Evolutionary conservation across 352 stramenopile species (phyloP).

Genomic region (Phytophthora megakarya): DNA sequence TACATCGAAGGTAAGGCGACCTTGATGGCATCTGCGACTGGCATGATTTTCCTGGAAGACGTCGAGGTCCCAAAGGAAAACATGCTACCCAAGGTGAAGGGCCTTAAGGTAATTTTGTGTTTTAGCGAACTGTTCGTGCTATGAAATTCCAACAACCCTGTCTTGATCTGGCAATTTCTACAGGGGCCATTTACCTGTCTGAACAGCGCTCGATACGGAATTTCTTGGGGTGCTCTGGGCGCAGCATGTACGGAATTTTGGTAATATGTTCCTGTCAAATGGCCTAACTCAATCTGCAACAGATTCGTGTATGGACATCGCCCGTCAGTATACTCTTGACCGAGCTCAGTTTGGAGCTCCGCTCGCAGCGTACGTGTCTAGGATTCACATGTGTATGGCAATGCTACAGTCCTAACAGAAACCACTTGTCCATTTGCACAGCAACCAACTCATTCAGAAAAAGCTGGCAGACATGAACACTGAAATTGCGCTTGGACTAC

Average conservation of each 20-base stretch:
- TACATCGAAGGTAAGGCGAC: slow-evolving; percentile 98
- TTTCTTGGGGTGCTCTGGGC: slow-evolving; percentile 96
- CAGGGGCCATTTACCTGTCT: slow-evolving; percentile 97
- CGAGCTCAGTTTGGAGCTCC: slow-evolving; percentile 96
- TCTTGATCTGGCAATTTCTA: not conserved
- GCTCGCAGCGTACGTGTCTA: slow-evolving; percentile 86
- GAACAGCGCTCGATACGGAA: slow-evolving; percentile 97
- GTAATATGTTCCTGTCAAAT: not conserved
- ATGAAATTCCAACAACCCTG: not conserved
- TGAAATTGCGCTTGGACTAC: slow-evolving; percentile 94
- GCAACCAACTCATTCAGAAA: slow-evolving; percentile 98
- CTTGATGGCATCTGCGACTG: slow-evolving; percentile 94
- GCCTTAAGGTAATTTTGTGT: slow-evolving; percentile 73
- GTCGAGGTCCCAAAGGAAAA: slow-evolving; percentile 94
- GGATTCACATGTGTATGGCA: not conserved
- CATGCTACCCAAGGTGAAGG: slow-evolving; percentile 92
- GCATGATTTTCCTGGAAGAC: slow-evolving; percentile 98
- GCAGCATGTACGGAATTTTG: slow-evolving; percentile 80
- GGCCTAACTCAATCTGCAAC: slow-evolving; percentile 10
- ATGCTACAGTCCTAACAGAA: slow-evolving; percentile 11
- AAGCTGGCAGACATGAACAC: slow-evolving; percentile 98
- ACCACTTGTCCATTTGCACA: slow-evolving; percentile 20
- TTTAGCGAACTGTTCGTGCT: not conserved
- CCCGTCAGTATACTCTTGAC: slow-evolving; percentile 95
- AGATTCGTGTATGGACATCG: slow-evolving; percentile 94